Evolutionary conservation across 2,329 filamentous ascomycete species (phyloP).

Genomic region (Trichoderma citrinoviride): DNA sequence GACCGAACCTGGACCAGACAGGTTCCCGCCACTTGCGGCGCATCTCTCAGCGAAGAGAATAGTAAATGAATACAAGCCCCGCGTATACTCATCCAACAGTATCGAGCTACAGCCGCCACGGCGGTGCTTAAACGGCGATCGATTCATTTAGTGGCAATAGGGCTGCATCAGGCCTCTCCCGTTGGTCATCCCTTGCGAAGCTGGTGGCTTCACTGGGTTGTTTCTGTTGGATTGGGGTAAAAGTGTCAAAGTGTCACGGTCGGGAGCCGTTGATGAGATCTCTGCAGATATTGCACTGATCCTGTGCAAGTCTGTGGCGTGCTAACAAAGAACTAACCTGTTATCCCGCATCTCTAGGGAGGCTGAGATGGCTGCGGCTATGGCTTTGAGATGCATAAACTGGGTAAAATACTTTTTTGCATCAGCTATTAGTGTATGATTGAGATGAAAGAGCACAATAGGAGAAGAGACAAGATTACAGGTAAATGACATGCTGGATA

Average conservation of each 20-base stretch:
- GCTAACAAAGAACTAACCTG: background rate
- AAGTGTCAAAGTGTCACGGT: background rate
- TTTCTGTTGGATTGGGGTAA: background rate
- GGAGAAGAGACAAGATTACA: background rate
- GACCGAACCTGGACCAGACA: background rate
- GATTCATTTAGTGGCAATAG: background rate
- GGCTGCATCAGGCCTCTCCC: background rate
- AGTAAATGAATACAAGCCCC: slow-evolving; percentile 12
- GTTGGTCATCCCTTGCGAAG: background rate
- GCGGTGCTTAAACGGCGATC: background rate
- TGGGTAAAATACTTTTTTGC: too few relatives aligned
- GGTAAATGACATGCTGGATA: background rate
- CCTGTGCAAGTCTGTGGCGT: background rate
- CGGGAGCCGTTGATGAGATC: background rate
- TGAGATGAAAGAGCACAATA: too few relatives aligned
- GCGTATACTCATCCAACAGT: background rate
- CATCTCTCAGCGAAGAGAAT: background rate
- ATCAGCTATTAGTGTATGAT: too few relatives aligned
- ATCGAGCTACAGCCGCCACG: background rate
- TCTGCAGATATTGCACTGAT: background rate
- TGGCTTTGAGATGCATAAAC: background rate
- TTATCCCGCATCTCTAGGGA: background rate
- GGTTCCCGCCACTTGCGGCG: background rate
- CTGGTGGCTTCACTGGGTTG: background rate
- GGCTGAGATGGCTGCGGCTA: background rate